Evolutionary conservation across 352 stramenopile genomes (phyloP), one percentile per base, ranked within the genome.

Genomic region (Saprolegnia diclina): DNA sequence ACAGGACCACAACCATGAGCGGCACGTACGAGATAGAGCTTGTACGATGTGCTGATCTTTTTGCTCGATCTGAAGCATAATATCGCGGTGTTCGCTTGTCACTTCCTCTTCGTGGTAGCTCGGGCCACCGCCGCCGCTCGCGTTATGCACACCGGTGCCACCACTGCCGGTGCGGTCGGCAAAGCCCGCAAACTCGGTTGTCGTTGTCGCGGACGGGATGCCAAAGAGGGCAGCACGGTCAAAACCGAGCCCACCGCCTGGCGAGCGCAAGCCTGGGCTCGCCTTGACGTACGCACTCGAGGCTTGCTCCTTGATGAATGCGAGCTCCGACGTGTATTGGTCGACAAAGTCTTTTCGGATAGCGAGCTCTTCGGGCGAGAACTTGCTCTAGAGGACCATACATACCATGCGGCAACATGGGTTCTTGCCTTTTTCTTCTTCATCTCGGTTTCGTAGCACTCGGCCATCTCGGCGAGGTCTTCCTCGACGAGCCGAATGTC

Each of bases 31-130:
- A n/a, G 6, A 13, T 14, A n/a, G 42, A 10, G 38, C 29, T 35
- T 35, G 61, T 87, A 94, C 85, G 46, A 94, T 89, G 44, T 82
- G 84, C 72, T 92, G 79, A 62, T 94, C 86, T 65, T 92, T 94
- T 64, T 80, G 67, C 32, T 91, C 82, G 70, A 94, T 92, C 64
- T 91, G 82, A 45, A 79, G 75, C 64, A 94, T 77, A 56, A 87
- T 82, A 16, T 77, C 70, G 21, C 73, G 81, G 14, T 94, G 81
- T 32, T 92, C 82, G 50, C 80, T 72, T 16, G 86, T 90, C 50
- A 92, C 71, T 45, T 88, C 80, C 71, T 87, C 79, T 53, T 78
- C 61, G 3, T 48, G 40, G 3, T 54, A 21, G 35, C 32, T 29
- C 21, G n/a, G n/a, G 11, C 63, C 63, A 54, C 63, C 63, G 26